phyloP scores from a whole-genome alignment of 768 basidiomycete species.

The Symmetrospora coprosmae region DNA sequence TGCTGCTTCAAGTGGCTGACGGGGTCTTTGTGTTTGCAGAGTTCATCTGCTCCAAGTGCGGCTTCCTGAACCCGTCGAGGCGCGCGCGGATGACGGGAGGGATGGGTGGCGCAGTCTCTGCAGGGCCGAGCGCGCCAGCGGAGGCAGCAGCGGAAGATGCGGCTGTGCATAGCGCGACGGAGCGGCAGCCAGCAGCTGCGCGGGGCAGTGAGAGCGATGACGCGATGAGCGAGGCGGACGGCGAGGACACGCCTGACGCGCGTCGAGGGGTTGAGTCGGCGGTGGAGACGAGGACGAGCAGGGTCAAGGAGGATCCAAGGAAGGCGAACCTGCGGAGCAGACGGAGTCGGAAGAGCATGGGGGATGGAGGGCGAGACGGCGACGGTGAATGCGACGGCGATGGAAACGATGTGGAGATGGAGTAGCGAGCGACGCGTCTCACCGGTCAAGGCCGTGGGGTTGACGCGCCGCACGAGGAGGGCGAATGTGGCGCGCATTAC shows the following conservation, averaged over 20 bases:
- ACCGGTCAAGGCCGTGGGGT: too few relatives aligned
- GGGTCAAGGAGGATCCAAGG: neutral
- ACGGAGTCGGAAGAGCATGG: neutral
- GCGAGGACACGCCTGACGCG: neutral
- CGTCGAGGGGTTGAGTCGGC: neutral
- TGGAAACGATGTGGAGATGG: too few relatives aligned
- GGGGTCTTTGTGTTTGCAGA: constrained; percentile 42
- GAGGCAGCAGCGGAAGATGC: neutral
- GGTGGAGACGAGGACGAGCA: neutral
- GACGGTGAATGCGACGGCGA: too few relatives aligned
- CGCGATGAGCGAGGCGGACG: neutral
- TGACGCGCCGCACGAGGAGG: too few relatives aligned
- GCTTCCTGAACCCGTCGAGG: constrained; percentile 51
- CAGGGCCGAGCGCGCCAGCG: neutral
- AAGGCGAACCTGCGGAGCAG: constrained; percentile 4
- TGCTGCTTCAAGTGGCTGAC: neutral
- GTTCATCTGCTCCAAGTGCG: constrained; percentile 73
- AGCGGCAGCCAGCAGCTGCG: neutral
- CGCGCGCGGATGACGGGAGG: constrained; percentile 8
- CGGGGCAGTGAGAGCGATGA: neutral
- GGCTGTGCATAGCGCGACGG: neutral
- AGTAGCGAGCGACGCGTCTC: too few relatives aligned
- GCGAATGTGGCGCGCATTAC: too few relatives aligned
- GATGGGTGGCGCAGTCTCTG: neutral
- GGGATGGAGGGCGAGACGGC: too few relatives aligned